Evolutionary conservation across 2,329 filamentous ascomycete genomes (phyloP).

Genomic region (Ophiognomonia clavigignenti-juglandacearum): DNA sequence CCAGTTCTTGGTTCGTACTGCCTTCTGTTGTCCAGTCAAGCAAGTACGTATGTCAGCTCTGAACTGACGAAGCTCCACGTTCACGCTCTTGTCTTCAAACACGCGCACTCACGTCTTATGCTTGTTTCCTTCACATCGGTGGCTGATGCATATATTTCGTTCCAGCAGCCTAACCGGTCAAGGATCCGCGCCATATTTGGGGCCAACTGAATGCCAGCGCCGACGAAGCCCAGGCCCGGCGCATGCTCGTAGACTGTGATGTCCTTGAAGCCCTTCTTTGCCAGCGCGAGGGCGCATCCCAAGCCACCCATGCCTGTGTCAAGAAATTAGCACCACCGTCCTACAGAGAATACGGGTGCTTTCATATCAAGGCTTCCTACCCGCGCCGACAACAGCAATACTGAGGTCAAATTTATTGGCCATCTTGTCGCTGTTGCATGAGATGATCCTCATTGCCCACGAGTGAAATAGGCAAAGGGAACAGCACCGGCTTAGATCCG

Average conservation of each 20-base stretch:
- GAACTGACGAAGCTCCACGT: background rate
- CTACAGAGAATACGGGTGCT: background rate
- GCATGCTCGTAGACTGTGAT: constrained; percentile 73
- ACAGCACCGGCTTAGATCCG: too few relatives aligned
- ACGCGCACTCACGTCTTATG: constrained; percentile 54
- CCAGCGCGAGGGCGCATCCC: constrained; percentile 65
- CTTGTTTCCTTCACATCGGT: constrained; percentile 67
- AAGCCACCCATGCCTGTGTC: constrained; percentile 71
- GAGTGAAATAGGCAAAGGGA: too few relatives aligned
- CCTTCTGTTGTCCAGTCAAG: constrained; percentile 44
- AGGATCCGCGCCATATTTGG: constrained; percentile 78
- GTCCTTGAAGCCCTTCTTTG: constrained; percentile 69
- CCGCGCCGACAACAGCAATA: constrained; percentile 29
- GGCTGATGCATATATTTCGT: constrained; percentile 63
- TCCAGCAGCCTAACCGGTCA: constrained; percentile 68
- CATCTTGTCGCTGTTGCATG: too few relatives aligned
- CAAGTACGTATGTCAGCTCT: background rate
- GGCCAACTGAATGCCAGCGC: constrained; percentile 78
- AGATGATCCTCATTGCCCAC: too few relatives aligned
- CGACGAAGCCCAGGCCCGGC: constrained; percentile 71
- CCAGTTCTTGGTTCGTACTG: constrained; percentile 62
- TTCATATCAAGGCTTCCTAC: constrained; percentile 16
- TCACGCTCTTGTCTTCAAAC: background rate
- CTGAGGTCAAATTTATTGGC: constrained; percentile 20
- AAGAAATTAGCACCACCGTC: background rate